Evolutionary conservation across 2,329 filamentous ascomycete genomes (phyloP).

Genomic region (Orbilia oligospora): DNA sequence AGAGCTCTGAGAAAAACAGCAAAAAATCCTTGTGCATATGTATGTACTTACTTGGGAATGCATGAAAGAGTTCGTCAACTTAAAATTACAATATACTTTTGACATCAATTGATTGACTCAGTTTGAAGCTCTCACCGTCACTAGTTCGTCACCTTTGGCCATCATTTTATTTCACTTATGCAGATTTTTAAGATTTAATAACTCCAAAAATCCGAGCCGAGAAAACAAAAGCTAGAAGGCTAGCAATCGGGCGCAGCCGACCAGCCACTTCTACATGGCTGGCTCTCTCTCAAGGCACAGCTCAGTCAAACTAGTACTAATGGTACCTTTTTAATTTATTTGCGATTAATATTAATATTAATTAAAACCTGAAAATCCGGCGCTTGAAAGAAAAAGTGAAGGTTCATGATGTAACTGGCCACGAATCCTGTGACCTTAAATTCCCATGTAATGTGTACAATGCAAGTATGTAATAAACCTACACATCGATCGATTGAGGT

Average conservation of each 20-base stretch:
- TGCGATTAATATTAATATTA: background rate
- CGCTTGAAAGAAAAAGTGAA: constrained; percentile 2
- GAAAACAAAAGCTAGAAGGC: background rate
- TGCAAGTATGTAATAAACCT: no score
- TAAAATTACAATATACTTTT: background rate
- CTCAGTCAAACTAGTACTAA: no score
- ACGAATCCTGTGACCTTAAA: background rate
- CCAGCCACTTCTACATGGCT: background rate
- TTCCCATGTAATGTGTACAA: background rate
- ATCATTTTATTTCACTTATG: background rate
- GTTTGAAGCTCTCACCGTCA: constrained; percentile 52
- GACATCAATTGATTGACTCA: constrained; percentile 38
- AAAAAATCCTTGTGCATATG: no score
- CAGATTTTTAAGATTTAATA: background rate
- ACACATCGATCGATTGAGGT: background rate
- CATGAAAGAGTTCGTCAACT: background rate
- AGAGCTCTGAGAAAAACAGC: constrained; percentile 15
- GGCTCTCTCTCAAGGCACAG: background rate
- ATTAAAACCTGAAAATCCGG: constrained; percentile 18
- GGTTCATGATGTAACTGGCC: constrained; percentile 35
- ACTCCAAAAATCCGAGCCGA: background rate
- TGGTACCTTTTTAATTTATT: constrained; percentile 30
- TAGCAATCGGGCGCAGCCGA: constrained; percentile 12
- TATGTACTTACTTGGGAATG: no score
- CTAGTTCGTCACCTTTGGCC: background rate